Conservation (phyloP, 83 land plant species). For the Diphasiastrum complanatum region DNA sequence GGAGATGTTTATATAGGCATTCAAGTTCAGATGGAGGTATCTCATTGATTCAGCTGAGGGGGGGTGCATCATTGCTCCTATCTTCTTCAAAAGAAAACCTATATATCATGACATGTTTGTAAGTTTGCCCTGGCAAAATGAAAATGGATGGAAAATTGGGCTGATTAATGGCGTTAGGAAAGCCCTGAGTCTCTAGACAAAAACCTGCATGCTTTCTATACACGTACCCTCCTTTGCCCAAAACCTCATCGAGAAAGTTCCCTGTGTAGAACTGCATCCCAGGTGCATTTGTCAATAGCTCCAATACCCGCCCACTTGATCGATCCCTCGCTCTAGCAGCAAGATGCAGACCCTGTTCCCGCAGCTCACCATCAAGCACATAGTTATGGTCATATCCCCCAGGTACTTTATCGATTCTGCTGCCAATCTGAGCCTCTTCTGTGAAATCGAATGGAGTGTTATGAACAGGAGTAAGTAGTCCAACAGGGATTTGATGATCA, state of each 20-base stretch:
- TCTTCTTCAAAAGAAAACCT: constrained; percentile 39
- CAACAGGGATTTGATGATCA: constrained; percentile 52
- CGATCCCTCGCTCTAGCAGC: constrained; percentile 57
- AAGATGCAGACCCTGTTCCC: constrained; percentile 43
- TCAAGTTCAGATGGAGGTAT: no score
- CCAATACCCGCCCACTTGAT: constrained; percentile 51
- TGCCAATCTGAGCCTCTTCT: constrained; percentile 35
- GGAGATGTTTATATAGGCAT: no score
- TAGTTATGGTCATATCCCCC: constrained; percentile 81
- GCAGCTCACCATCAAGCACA: constrained; percentile 53
- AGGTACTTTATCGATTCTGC: constrained; percentile 42
- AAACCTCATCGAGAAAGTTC: constrained; percentile 55
- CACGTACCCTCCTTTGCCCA: constrained; percentile 65
- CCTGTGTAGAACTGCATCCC: constrained; percentile 86
- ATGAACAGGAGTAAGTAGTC: constrained; percentile 50
- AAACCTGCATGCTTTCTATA: constrained; percentile 62
- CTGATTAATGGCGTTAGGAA: constrained; percentile 77
- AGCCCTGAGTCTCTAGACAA: constrained; percentile 86
- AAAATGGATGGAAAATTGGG: constrained; percentile 66
- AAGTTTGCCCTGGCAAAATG: constrained; percentile 60
- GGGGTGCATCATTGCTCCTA: not conserved
- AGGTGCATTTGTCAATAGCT: constrained; percentile 68
- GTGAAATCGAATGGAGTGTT: constrained; percentile 73
- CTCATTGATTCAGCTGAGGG: no score
- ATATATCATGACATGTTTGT: constrained; percentile 65